Conservation (phyloP, 208 protist species). For the Porcisia hertigi region DNA sequence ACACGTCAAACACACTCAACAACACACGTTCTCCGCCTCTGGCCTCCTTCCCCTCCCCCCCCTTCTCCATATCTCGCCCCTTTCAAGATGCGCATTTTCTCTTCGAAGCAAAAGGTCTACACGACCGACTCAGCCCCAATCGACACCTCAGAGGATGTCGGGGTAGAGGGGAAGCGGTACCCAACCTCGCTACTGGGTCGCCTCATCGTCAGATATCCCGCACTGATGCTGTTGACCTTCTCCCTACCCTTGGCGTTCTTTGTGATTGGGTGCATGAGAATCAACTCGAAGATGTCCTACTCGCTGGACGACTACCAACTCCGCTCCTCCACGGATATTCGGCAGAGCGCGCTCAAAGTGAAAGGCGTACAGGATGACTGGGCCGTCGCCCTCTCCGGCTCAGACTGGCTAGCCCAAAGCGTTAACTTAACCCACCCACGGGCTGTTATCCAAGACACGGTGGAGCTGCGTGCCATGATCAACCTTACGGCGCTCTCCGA, state of each 20-base stretch:
- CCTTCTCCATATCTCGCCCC: background rate
- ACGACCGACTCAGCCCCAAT: slow-evolving; percentile 34
- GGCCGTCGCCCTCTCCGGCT: slow-evolving; percentile 18
- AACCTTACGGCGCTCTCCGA: slow-evolving; percentile 8
- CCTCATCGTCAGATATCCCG: slow-evolving; percentile 26
- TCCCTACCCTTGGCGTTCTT: slow-evolving; percentile 40
- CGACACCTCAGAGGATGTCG: slow-evolving; percentile 35
- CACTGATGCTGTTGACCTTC: slow-evolving; percentile 27
- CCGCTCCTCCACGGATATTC: slow-evolving; percentile 18
- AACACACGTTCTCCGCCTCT: background rate
- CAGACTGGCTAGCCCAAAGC: background rate
- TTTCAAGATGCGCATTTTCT: slow-evolving; percentile 1
- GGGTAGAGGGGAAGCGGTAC: slow-evolving; percentile 53
- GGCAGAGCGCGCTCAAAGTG: slow-evolving; percentile 17
- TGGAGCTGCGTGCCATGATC: slow-evolving; percentile 35
- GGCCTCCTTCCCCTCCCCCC: background rate
- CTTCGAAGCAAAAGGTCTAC: slow-evolving; percentile 38
- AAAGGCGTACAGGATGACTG: slow-evolving; percentile 24
- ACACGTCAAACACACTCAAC: too few species aligned
- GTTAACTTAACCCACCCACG: slow-evolving; percentile 21
- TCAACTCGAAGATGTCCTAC: slow-evolving; percentile 22
- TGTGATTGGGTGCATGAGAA: slow-evolving; percentile 31
- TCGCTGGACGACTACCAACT: slow-evolving; percentile 51
- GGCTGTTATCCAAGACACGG: slow-evolving; percentile 20
- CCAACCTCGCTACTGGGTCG: slow-evolving; percentile 32